Evolutionary conservation across 2,329 filamentous ascomycete genomes (phyloP), one percentile per base, ranked within the genome.

Genomic region (Ophiostoma sp.): DNA sequence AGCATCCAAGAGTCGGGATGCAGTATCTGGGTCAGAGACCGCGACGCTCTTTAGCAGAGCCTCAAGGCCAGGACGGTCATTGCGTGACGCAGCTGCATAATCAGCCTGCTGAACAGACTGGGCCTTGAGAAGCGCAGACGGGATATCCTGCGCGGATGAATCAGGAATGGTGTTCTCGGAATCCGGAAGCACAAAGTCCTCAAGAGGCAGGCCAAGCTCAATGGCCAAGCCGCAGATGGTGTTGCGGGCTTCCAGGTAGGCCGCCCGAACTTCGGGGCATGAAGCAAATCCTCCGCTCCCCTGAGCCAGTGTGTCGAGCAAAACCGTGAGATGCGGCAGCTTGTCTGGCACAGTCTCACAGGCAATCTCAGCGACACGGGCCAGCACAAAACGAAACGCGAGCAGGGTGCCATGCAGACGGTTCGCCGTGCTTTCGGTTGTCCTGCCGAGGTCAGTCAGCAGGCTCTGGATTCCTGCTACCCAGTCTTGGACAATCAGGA

Each of bases 401-500:
- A 89, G 73, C 1, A 89, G 78, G 2, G 81, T 77, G 1, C 88
- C 88, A 71, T 90, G 88, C 0, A 86, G 74, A 42, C 79, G 77
- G 70, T 90, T 89, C 60, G 81, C 78, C 2, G 77, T 77, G 1
- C 47, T 11, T 16, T 58, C 6, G 7, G 75, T 74, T 0, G 74
- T 73, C 0, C 76, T 74, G 6, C 75, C 72, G 4, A 70, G 71
- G 9, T 47, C 44, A 2, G 36, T 11, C 9, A 84, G 75, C 2
- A 84, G 74, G 14, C 71, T 69, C 40, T 74, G 75, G 4, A 86
- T 74, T 0, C 75, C 75, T 9, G 73, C 73, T 0, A 83, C 74
- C 84, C 85, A 87, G 38, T 79, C 76, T 3, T 81, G 76, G 18
- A 82, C 79, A 1, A 87, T 76, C 36, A 88, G 77, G 70, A 89